phyloP scores from a whole-genome alignment of 257 asterid species.

The Plectranthus barbatus region DNA sequence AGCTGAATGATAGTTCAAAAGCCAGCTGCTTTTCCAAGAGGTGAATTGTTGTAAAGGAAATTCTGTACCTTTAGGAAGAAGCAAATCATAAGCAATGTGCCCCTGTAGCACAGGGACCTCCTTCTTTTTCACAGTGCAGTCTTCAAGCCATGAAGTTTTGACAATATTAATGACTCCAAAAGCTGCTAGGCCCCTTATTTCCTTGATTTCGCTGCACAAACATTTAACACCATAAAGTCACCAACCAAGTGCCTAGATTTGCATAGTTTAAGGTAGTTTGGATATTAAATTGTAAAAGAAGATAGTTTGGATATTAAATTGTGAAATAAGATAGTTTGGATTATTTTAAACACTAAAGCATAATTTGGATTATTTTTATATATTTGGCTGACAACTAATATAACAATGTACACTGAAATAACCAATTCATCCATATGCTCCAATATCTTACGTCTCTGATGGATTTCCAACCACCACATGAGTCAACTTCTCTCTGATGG shows the following conservation, averaged over 20 bases:
- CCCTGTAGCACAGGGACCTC: slow-evolving; percentile 69
- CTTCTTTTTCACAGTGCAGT: slow-evolving; percentile 59
- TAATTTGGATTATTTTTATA: neutral
- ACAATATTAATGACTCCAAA: slow-evolving; percentile 72
- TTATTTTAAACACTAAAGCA: neutral
- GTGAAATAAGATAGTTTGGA: neutral
- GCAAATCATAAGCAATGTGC: slow-evolving; percentile 81
- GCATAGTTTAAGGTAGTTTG: neutral
- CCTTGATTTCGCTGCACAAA: slow-evolving; percentile 77
- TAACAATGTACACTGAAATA: slow-evolving; percentile 11
- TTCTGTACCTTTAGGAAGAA: slow-evolving; percentile 76
- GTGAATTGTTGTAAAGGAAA: neutral
- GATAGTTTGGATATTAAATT: neutral
- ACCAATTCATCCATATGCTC: slow-evolving; percentile 12
- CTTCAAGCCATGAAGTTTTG: slow-evolving; percentile 81
- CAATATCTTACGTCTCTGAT: slow-evolving; percentile 58
- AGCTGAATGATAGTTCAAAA: slow-evolving; percentile 4
- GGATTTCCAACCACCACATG: slow-evolving; percentile 88
- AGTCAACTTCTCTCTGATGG: slow-evolving; percentile 68
- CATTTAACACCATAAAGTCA: slow-evolving; percentile 7
- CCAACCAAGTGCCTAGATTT: neutral
- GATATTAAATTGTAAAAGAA: neutral
- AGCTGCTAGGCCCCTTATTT: slow-evolving; percentile 68
- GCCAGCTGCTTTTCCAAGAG: slow-evolving; percentile 1
- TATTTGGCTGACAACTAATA: slow-evolving; percentile 3